Percentiles rank a stretch among this genome's conserved stretches.
Conservation (phyloP, 2,329 filamentous ascomycete species). For the Colletotrichum theobromicola region DNA sequence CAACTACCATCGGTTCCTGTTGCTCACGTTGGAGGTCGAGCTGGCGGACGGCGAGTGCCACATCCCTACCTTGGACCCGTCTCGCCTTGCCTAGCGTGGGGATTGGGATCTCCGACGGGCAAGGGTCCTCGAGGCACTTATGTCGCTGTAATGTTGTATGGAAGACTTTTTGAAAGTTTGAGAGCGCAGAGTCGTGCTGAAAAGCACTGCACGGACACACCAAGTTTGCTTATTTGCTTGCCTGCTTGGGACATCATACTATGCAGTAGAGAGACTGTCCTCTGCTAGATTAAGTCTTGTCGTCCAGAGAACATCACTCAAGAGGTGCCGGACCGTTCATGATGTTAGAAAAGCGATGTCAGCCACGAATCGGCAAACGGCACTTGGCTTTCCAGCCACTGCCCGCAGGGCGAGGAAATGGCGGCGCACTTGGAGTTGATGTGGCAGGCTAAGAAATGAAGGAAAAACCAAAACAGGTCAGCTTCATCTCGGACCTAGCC, state of each 20-base stretch:
- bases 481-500: not conserved
- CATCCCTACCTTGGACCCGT: not conserved
- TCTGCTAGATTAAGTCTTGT: not conserved
- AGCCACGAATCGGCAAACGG: not conserved
- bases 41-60: not conserved
- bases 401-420: not conserved
- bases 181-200: not conserved
- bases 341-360: not conserved
- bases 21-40: not conserved
- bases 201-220: not conserved
- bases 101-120: not conserved
- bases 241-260: not conserved
- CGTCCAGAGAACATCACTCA: not conserved
- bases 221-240: not conserved
- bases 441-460: not conserved
- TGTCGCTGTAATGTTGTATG: not conserved
- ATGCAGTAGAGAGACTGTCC: not conserved
- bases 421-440: not conserved
- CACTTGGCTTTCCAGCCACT: not conserved
- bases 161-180: not conserved
- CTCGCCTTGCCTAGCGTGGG: not conserved
- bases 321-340: not conserved
- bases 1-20: not conserved
- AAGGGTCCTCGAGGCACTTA: not conserved
- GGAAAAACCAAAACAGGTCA: not conserved